Evolutionary conservation across 805 yeast genomes (phyloP).

Genomic region (Starmera quercuum): DNA sequence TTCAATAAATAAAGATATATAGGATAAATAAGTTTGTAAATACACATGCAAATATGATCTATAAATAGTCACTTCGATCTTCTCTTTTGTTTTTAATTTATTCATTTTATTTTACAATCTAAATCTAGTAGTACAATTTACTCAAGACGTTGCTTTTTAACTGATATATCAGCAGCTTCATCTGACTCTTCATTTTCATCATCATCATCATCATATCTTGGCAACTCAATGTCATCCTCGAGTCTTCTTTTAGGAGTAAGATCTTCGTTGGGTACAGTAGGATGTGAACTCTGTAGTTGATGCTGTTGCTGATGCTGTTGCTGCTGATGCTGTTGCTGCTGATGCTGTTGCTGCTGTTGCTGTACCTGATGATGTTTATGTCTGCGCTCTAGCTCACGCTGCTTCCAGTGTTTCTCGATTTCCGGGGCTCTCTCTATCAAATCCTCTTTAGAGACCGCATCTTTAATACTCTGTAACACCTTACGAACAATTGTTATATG

Average conservation of each 20-base stretch:
- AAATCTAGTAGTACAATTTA: background rate
- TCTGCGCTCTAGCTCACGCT: conserved; percentile 33
- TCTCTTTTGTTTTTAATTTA: background rate
- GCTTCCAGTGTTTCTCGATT: conserved; percentile 57
- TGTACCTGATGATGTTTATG: conserved; percentile 4
- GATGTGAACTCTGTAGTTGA: conserved; percentile 1
- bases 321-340: background rate
- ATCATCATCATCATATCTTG: conserved; percentile 35
- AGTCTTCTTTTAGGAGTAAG: conserved; percentile 6
- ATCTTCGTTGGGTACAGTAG: background rate
- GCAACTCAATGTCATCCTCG: conserved; percentile 24
- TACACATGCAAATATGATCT: background rate
- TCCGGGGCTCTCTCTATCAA: conserved; percentile 47
- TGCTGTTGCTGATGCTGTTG: background rate
- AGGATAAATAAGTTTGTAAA: background rate
- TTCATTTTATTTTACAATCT: background rate
- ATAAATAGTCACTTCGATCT: background rate
- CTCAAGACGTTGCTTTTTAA: background rate
- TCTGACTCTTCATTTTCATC: conserved; percentile 13
- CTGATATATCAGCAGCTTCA: background rate
- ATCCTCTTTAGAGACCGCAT: conserved; percentile 78
- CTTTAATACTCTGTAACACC: conserved; percentile 77
- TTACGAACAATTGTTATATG: conserved; percentile 75
- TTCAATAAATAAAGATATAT: background rate
- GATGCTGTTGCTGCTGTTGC: conserved; percentile 1